These are phyloP conservation scores for Brassica hybrid DNA, from an alignment of 441 rosid species.

Conservation along the genomic window DNA sequence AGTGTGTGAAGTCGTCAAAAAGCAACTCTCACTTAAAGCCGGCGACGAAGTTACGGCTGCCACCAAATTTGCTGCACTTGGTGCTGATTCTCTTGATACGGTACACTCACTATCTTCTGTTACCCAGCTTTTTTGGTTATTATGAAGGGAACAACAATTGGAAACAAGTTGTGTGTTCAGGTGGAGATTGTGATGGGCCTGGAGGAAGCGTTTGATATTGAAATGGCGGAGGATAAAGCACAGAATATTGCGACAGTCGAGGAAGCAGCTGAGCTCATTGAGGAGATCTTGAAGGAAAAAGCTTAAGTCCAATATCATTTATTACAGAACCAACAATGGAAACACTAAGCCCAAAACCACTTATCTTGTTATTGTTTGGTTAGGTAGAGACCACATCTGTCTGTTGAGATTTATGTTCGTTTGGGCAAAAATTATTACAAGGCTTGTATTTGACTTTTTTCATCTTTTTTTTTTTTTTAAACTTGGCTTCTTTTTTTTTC, in stretches of 20 bases:
- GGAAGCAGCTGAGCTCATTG: conserved; percentile 81
- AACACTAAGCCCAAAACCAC: background rate
- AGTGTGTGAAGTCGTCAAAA: conserved; percentile 73
- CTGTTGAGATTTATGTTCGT: conserved; percentile 8
- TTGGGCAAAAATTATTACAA: conserved; percentile 7
- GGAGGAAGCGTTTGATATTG: conserved; percentile 72
- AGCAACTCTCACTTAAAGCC: conserved; percentile 66
- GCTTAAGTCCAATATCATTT: conserved; percentile 17
- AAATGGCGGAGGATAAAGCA: conserved; percentile 75
- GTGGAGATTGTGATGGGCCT: conserved; percentile 91
- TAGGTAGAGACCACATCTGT: conserved; percentile 17
- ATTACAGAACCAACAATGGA: conserved; percentile 3
- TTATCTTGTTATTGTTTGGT: conserved; percentile 15
- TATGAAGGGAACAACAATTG: background rate
- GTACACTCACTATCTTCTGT: conserved; percentile 43
- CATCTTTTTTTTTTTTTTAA: no score
- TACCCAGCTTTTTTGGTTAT: background rate
- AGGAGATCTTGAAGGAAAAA: conserved; percentile 48
- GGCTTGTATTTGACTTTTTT: conserved; percentile 18
- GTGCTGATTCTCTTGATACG: conserved; percentile 93
- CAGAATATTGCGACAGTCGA: conserved; percentile 64
- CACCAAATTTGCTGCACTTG: conserved; percentile 67
- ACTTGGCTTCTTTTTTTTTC: no score
- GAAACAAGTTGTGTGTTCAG: conserved; percentile 43
- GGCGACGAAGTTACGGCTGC: conserved; percentile 48